Conservation (phyloP, 305 asterid species). For the Solanum hybrid region DNA sequence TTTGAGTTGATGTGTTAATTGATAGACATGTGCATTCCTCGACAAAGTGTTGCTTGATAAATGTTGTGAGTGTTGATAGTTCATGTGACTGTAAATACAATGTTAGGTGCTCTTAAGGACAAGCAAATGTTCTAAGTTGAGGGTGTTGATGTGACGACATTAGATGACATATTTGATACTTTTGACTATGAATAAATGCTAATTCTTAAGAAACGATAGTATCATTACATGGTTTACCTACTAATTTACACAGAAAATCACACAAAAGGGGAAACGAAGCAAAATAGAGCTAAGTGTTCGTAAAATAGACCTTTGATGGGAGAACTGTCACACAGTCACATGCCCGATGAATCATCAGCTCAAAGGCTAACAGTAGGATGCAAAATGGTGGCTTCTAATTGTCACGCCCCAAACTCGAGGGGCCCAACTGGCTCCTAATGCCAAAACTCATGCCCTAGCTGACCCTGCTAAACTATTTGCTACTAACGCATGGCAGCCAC, state of each 20-base stretch:
- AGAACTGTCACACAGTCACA: too few relatives aligned
- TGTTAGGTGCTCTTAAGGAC: neutral
- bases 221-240: neutral
- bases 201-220: neutral
- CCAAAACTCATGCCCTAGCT: too few relatives aligned
- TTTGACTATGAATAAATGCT: neutral
- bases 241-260: neutral
- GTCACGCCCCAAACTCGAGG: too few relatives aligned
- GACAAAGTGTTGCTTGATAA: neutral
- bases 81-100: neutral
- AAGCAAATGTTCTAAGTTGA: neutral
- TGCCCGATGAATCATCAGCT: too few relatives aligned
- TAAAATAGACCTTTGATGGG: too few relatives aligned
- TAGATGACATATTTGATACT: neutral
- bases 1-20: neutral
- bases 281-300: too few relatives aligned
- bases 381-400: too few relatives aligned
- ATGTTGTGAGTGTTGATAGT: neutral
- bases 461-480: too few relatives aligned
- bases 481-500: too few relatives aligned
- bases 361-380: too few relatives aligned
- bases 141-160: neutral
- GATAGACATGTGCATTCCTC: neutral
- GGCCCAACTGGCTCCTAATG: too few relatives aligned
- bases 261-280: neutral